These are phyloP conservation scores for Tremella mesenterica DNA, from an alignment of 768 basidiomycete genomes.

Conservation along the genomic window DNA sequence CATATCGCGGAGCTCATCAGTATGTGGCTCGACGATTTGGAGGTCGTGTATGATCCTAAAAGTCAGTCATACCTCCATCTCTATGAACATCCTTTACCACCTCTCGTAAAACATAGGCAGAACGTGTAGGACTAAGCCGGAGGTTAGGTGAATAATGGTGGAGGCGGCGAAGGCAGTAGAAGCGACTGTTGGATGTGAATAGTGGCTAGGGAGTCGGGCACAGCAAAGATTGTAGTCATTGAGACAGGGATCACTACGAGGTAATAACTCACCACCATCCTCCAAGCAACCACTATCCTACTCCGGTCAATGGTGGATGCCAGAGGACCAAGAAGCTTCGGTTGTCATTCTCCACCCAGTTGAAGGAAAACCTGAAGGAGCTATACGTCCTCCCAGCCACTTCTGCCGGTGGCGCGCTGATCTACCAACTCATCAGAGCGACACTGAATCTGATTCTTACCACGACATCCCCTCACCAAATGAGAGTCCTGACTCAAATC, in stretches of 20 bases:
- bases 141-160: background rate
- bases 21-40: conserved; percentile 10
- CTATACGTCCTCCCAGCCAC: background rate
- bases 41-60: conserved; percentile 14
- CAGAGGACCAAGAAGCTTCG: background rate
- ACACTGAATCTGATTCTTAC: background rate
- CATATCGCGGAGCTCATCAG: conserved; percentile 18
- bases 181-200: background rate
- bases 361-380: background rate
- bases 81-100: background rate
- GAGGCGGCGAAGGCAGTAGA: too few species aligned
- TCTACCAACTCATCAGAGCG: too few species aligned
- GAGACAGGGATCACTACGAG: background rate
- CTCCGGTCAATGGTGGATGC: background rate
- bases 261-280: conserved; percentile 28
- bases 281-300: conserved; percentile 1
- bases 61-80: background rate
- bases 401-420: too few species aligned
- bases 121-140: background rate
- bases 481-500: too few species aligned
- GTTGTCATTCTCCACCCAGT: background rate
- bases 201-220: background rate
- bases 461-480: too few species aligned
- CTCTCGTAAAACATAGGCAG: background rate
- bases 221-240: background rate